Evolutionary conservation across 768 basidiomycete species (phyloP).

Genomic region (Cyclocybe aegerita): DNA sequence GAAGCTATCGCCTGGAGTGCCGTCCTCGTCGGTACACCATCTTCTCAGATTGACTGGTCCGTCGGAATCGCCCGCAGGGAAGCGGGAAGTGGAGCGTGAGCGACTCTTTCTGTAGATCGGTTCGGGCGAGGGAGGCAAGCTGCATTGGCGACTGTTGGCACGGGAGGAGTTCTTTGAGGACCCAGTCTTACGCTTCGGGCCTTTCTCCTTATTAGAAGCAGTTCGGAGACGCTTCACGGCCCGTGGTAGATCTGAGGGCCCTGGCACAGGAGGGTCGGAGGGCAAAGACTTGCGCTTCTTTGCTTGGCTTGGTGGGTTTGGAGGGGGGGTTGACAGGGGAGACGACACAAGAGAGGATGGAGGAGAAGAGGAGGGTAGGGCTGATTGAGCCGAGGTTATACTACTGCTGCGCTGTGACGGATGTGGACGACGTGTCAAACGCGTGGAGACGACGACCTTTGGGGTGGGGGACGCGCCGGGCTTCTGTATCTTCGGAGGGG

Average conservation of each 20-base stretch:
- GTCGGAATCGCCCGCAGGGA: conserved; percentile 39
- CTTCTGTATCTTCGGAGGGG: conserved; percentile 25
- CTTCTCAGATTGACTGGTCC: conserved; percentile 36
- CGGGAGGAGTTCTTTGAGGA: conserved; percentile 40
- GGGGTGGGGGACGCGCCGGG: conserved; percentile 28
- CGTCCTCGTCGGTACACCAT: conserved; percentile 55
- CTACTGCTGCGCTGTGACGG: conserved; percentile 15
- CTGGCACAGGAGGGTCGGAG: conserved; percentile 4
- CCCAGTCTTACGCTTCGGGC: conserved; percentile 30
- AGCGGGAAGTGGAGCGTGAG: conserved; percentile 64
- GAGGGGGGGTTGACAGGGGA: conserved; percentile 12
- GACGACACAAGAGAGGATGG: conserved; percentile 15
- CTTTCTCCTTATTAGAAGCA: conserved; percentile 21
- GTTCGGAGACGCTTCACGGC: conserved; percentile 40
- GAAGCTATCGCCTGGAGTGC: conserved; percentile 48
- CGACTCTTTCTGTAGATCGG: conserved; percentile 58
- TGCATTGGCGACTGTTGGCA: conserved; percentile 39
- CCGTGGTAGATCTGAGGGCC: conserved; percentile 29
- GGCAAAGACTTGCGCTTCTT: conserved; percentile 37
- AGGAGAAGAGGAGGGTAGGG: conserved; percentile 15
- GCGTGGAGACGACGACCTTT: conserved; percentile 30
- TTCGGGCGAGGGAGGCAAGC: conserved; percentile 45
- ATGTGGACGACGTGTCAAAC: conserved; percentile 25
- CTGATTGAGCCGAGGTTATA: conserved; percentile 9
- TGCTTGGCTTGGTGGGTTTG: conserved; percentile 24